A percentile compares a stretch with the other conserved stretches of the same genome.
Evolutionary conservation across 352 stramenopile species (phyloP).

Genomic region (Phytophthora podocarpi): DNA sequence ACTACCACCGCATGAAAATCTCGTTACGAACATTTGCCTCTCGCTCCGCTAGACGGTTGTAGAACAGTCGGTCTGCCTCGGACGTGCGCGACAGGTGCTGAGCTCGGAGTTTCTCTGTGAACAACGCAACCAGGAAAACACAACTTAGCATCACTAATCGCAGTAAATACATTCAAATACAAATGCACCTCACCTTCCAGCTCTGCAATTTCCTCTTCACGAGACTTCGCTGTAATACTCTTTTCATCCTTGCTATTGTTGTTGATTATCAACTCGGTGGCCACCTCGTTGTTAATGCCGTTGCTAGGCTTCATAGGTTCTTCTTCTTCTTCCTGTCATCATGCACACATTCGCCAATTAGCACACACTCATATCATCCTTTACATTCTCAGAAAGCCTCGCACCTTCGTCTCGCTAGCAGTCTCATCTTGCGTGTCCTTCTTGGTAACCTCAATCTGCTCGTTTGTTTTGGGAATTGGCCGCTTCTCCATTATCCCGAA

Average conservation of each 20-base stretch:
- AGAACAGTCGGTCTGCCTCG: slow-evolving; percentile 47
- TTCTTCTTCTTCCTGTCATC: slow-evolving; percentile 10
- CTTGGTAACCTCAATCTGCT: neutral
- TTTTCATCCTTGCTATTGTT: slow-evolving; percentile 1
- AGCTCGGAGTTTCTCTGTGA: slow-evolving; percentile 41
- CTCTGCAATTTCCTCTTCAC: slow-evolving; percentile 53
- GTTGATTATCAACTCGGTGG: neutral
- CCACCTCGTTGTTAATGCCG: slow-evolving; percentile 1
- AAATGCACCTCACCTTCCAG: slow-evolving; percentile 39
- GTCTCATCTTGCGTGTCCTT: neutral
- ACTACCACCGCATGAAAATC: neutral
- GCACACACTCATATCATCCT: neutral
- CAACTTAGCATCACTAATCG: neutral
- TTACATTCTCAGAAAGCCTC: neutral
- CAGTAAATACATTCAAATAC: neutral
- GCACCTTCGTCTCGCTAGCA: slow-evolving; percentile 16
- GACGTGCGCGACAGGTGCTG: slow-evolving; percentile 45
- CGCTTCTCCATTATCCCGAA: slow-evolving; percentile 14
- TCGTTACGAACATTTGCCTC: slow-evolving; percentile 43
- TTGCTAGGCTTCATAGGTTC: neutral
- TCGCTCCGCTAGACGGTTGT: slow-evolving; percentile 45
- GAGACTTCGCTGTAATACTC: slow-evolving; percentile 18
- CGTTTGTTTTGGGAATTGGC: neutral
- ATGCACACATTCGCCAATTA: neutral
- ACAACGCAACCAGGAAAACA: neutral